Evolutionary conservation across 2,329 filamentous ascomycete species (phyloP), one percentile per base, ranked within the genome.

Genomic region (Phaeoacremonium minimum): DNA sequence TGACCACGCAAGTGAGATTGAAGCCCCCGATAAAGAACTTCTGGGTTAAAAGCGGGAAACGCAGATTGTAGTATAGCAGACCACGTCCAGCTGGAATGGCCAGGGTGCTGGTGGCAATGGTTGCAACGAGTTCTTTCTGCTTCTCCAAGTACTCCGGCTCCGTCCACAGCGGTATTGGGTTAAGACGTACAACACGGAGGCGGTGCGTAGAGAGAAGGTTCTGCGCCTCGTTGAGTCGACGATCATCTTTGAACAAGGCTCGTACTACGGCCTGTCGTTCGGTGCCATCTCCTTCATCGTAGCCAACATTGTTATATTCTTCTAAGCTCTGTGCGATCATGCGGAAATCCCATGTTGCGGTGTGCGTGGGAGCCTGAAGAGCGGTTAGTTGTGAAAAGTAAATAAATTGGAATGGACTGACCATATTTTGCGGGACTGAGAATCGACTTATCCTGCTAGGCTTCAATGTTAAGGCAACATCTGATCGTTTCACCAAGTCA

Each of bases 21-120:
- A 98, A 98, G 1, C 90, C 91, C 33, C 85, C 78, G 30, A 96
- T 85, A 12, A 85, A 82, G 49, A 94, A 88, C 52, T 90, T 94
- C 56, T 98, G 93, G 0, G 93, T 98, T 34, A 97, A 70, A 13
- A 98, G 69, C 9, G 94, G 94, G 40, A 86, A 84, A 22, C 90
- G 84, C 37, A 91, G 80, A 48, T 87, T 87, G 60, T 87, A 98
- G 56, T 91, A 87, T 37, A 97, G 69, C 60, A 98, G 80, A 3
- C 84, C 90, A 43, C 90, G 82, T 2, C 94, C 94, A 6, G 87
- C 77, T 2, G 93, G 87, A 36, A 96, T 84, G 2, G 93, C 90
- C 40, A 97, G 72, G 12, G 91, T 97, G 40, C 93, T 81, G 31
- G 85, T 78, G 28, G 91, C 93, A 26, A 96, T 77, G 52, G 85